phyloP scores from a whole-genome alignment of 1,284 basidiomycete genomes.

The Cystobasidiaceae sp. region DNA sequence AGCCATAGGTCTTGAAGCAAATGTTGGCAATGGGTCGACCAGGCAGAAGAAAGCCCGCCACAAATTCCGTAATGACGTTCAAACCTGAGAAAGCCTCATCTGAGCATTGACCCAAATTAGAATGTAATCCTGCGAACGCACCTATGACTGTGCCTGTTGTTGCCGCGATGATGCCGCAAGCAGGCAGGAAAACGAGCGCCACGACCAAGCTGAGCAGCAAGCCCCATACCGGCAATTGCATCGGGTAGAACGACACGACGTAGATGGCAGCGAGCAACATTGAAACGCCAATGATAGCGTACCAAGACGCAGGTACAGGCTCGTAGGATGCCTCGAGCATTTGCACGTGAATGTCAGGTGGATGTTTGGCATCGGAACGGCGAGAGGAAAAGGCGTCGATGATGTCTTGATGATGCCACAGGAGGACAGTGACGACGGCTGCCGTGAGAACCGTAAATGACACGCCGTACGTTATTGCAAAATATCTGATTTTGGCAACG shows the following conservation, averaged over 20 bases:
- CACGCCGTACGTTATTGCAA: constrained; percentile 47
- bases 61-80: constrained; percentile 48
- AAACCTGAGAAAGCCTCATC: constrained; percentile 43
- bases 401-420: constrained; percentile 49
- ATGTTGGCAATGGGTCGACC: constrained; percentile 36
- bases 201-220: constrained; percentile 47
- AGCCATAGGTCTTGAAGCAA: constrained; percentile 42
- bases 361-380: constrained; percentile 5
- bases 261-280: constrained; percentile 43
- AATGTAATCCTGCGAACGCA: not conserved
- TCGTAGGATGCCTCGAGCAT: constrained; percentile 45
- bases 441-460: constrained; percentile 49
- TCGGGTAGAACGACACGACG: constrained; percentile 45
- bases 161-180: constrained; percentile 33
- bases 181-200: constrained; percentile 47
- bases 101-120: constrained; percentile 3
- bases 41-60: constrained; percentile 48
- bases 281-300: constrained; percentile 42
- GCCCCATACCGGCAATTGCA: constrained; percentile 50
- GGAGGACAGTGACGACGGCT: constrained; percentile 46
- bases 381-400: constrained; percentile 43
- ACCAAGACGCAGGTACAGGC: constrained; percentile 46
- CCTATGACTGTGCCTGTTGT: constrained; percentile 34
- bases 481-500: constrained; percentile 35
- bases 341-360: constrained; percentile 38